Conservation (phyloP, 176 grass and related monocot genomes). For the Thinopyrum elongatum region DNA sequence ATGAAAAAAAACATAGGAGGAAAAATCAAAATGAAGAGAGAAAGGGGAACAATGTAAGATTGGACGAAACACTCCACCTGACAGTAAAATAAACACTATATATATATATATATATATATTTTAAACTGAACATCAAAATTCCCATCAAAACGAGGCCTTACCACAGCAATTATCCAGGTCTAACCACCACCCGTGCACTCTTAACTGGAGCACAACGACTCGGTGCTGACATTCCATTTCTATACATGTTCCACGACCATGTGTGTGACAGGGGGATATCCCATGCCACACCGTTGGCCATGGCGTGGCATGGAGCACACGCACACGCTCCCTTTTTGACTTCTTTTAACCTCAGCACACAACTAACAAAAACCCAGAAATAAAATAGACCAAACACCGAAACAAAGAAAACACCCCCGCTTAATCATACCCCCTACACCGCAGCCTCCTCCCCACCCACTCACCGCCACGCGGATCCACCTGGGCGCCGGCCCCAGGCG, state of each 20-base stretch:
- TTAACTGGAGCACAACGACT: not conserved
- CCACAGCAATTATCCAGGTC: not conserved
- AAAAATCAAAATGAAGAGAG: too few relatives aligned
- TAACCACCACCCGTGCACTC: not conserved
- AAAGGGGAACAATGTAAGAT: too few relatives aligned
- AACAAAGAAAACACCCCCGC: not conserved
- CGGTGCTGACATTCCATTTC: not conserved
- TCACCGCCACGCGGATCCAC: accelerated
- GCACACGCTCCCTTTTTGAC: conserved; percentile 31
- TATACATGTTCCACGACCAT: not conserved
- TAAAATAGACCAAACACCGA: not conserved
- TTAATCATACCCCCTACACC: not conserved
- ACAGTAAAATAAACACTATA: too few relatives aligned
- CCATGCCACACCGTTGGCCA: conserved; percentile 10
- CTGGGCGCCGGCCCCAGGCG: accelerated
- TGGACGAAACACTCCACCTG: too few relatives aligned
- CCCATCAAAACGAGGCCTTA: not conserved
- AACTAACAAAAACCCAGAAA: not conserved
- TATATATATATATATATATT: too few relatives aligned
- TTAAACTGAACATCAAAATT: not conserved
- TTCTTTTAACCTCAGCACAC: conserved; percentile 13
- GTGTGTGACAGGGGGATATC: conserved; percentile 3
- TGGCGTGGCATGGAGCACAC: not conserved
- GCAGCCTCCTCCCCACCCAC: accelerated
- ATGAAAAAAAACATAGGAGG: too few relatives aligned